Conservation (phyloP, 2,329 filamentous ascomycete species). For the Pseudodiploospora longispora region DNA sequence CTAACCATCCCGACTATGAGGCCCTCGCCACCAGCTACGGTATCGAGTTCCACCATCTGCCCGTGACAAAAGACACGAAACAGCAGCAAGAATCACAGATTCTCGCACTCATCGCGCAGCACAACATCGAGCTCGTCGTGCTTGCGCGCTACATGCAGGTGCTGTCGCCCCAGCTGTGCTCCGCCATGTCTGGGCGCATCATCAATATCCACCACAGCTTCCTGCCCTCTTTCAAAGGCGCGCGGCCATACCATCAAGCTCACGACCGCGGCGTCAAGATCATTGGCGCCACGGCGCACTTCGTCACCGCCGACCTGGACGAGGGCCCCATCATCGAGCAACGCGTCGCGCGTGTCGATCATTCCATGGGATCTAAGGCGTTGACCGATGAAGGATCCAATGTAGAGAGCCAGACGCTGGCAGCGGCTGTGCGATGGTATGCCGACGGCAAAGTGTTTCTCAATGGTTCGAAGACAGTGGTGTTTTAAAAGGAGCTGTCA, state of each 20-base stretch:
- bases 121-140: constrained; percentile 70
- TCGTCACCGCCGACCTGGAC: constrained; percentile 76
- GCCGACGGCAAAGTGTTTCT: constrained; percentile 70
- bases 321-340: constrained; percentile 88
- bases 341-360: constrained; percentile 67
- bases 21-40: constrained; percentile 63
- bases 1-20: constrained; percentile 70
- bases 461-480: constrained; percentile 73
- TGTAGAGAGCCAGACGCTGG: constrained; percentile 75
- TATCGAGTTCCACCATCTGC: constrained; percentile 73
- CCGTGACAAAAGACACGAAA: constrained; percentile 73
- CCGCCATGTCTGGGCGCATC: constrained; percentile 74
- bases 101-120: constrained; percentile 58
- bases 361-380: constrained; percentile 67
- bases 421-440: constrained; percentile 77
- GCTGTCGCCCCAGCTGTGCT: constrained; percentile 64
- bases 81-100: constrained; percentile 62
- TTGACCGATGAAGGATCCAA: constrained; percentile 74
- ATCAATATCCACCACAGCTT: constrained; percentile 88
- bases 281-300: constrained; percentile 78
- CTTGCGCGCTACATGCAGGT: constrained; percentile 86
- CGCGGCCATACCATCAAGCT: constrained; percentile 81
- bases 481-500: constrained; percentile 42
- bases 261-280: constrained; percentile 84
- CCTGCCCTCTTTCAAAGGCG: constrained; percentile 80